Base-by-base conservation (phyloP, 1,284 basidiomycete genomes). In the Erythrobasidium hasegawianum region DNA sequence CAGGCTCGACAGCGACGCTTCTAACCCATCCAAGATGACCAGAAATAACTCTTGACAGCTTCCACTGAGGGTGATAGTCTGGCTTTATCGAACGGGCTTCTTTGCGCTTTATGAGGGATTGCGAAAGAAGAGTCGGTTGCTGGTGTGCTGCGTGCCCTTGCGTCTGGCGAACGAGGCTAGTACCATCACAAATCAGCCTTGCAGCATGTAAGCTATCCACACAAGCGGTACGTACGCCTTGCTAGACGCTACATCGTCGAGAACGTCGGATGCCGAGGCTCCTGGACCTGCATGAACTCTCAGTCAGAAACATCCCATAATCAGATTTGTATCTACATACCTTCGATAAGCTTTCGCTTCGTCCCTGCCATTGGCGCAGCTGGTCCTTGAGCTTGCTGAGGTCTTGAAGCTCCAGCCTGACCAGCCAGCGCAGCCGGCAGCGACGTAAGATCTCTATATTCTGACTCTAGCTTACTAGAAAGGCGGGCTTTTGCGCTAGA, bases 1-100 rank as follows among this genome's bases (percentile, higher is more conserved):
- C 92, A 16, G 95, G 95, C 77, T 98, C 95, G 49, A 98, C 92
- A 1, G 95, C 91, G 16, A 90, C 87, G 72, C 88, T 89, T 64
- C 95, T 85, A 16, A 98, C 95, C 96, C 96, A 98, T 8, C 96
- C 95, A 70, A 98, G 80, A 78, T 99, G 95, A 0, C 95, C 95
- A 1, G 93, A 97, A 70, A 98, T 97, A 74, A 99, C 96, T 59
- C 94, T 88, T 72, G 87, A 83, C 60, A 99, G 86, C 79, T 97
- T 97, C 95, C 95, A 95, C 73, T 87, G 89, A 5, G 95, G 85
- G 74, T 99, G 95, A 76, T 90, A 97, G 8, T 87, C 88, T 1
- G 95, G 96, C 78, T 97, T 95, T 73, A 96, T 85, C 33, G 89
- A 89, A 38, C 90, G 84, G 3, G 88, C 90, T 65, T 91, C 90